Evolutionary conservation across 106 monocot genomes (phyloP).

Genomic region (Gastrodia elata): DNA sequence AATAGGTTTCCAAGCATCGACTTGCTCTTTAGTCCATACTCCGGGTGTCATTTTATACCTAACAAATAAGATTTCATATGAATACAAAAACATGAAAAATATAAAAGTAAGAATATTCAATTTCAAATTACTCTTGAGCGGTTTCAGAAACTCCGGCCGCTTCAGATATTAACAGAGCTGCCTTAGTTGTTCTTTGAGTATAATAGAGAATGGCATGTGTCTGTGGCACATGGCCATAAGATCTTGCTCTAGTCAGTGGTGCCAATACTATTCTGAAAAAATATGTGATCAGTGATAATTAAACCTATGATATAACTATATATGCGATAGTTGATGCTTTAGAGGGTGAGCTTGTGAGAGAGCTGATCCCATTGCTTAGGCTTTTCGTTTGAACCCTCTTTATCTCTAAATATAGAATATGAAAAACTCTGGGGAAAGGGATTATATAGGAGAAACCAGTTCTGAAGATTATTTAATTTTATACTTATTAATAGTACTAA

Average conservation of each 20-base stretch:
- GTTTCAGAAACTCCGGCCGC: constrained; percentile 28
- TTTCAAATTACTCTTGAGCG: constrained; percentile 24
- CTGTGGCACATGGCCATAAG: constrained; percentile 20
- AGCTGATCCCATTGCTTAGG: too few relatives aligned
- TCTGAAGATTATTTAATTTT: too few relatives aligned
- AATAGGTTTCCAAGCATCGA: constrained; percentile 17
- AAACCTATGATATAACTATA: too few relatives aligned
- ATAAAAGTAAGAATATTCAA: too few relatives aligned
- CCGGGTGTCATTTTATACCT: constrained; percentile 7
- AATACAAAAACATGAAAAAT: not conserved
- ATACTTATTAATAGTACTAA: too few relatives aligned
- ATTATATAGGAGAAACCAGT: too few relatives aligned
- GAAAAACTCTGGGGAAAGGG: too few relatives aligned
- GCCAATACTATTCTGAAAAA: constrained; percentile 16
- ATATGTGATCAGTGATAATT: too few relatives aligned
- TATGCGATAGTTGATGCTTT: too few relatives aligned
- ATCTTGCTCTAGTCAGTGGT: constrained; percentile 25
- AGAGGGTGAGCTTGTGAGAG: too few relatives aligned
- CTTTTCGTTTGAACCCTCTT: too few relatives aligned
- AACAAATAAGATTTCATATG: not conserved
- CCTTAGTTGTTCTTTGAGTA: constrained; percentile 14
- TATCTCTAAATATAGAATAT: too few relatives aligned
- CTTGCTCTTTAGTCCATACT: constrained; percentile 14
- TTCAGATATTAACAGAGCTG: not conserved
- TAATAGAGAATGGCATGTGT: constrained; percentile 28